A percentile compares a stretch with the other conserved stretches of the same genome.
These are phyloP conservation scores for Pelargonium fulgidum DNA, from an alignment of 441 rosid species.

Conservation along the genomic window DNA sequence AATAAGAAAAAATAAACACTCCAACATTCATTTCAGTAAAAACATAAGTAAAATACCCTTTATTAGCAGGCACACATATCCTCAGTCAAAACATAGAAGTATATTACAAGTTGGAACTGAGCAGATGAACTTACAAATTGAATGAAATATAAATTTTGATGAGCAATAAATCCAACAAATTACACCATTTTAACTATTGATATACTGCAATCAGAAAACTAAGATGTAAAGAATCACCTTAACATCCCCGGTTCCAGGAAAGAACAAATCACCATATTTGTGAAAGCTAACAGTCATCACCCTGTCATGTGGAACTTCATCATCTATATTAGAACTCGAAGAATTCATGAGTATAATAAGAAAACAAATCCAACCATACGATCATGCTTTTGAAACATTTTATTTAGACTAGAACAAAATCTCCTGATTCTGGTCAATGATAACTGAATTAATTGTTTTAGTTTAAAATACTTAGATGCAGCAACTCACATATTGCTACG, in stretches of 20 bases:
- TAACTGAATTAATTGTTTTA: not conserved
- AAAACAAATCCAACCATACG: not conserved
- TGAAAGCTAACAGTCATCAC: conserved; percentile 99
- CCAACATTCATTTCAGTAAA: conserved; percentile 1
- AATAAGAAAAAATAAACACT: not conserved
- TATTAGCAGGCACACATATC: not conserved
- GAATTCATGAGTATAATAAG: conserved; percentile 13
- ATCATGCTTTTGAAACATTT: not conserved
- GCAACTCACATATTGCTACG: conserved; percentile 1
- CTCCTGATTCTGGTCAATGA: not conserved
- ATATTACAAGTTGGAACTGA: too few species aligned
- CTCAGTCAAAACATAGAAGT: not conserved
- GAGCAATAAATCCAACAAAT: not conserved
- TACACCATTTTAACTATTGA: conserved; percentile 3
- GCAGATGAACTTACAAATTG: not conserved
- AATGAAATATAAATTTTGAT: not conserved
- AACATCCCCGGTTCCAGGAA: conserved; percentile 98
- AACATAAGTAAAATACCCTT: not conserved
- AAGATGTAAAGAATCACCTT: conserved; percentile 46
- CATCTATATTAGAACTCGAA: conserved; percentile 16
- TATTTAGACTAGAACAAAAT: not conserved
- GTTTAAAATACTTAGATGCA: not conserved
- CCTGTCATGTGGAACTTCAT: conserved; percentile 39
- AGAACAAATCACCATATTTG: conserved; percentile 90
- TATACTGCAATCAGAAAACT: not conserved